Percentiles rank a stretch among this genome's conserved stretches.
Conservation (phyloP, 1,284 basidiomycete genomes). For the Vanrija sp. region DNA sequence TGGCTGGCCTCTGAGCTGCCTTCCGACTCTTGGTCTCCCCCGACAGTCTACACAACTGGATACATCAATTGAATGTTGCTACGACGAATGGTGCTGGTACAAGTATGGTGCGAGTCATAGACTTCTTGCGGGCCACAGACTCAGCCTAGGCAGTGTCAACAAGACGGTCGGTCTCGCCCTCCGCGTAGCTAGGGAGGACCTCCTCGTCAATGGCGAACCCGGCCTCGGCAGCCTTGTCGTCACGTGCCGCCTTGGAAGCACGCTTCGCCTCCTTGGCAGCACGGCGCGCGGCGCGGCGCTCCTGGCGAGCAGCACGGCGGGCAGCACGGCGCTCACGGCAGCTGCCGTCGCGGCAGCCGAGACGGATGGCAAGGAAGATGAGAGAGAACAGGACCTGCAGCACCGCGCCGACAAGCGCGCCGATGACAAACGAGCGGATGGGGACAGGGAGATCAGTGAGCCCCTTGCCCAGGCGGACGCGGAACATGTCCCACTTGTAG, state of each 20-base stretch:
- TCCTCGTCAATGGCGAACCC: slow-evolving; percentile 7
- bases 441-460: slow-evolving; percentile 4
- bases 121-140: no score
- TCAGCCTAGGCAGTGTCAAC: not conserved
- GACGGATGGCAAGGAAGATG: slow-evolving; percentile 3
- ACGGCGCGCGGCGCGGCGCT: slow-evolving; percentile 11
- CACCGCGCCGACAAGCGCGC: slow-evolving; percentile 2
- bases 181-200: slow-evolving; percentile 10
- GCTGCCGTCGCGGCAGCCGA: not conserved
- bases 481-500: not conserved
- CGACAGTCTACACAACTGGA: no score
- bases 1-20: no score
- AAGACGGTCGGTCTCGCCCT: slow-evolving; percentile 13
- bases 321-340: not conserved
- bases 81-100: no score
- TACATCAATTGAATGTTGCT: no score
- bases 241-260: slow-evolving; percentile 7
- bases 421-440: slow-evolving; percentile 1
- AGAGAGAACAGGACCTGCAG: slow-evolving; percentile 1
- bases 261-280: slow-evolving; percentile 3
- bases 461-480: not conserved
- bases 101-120: no score
- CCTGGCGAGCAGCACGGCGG: slow-evolving; percentile 2
- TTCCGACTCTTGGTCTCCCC: no score
- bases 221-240: slow-evolving; percentile 5